Base-by-base conservation (phyloP, 352 stramenopile genomes). In the Pythium chondricola region DNA sequence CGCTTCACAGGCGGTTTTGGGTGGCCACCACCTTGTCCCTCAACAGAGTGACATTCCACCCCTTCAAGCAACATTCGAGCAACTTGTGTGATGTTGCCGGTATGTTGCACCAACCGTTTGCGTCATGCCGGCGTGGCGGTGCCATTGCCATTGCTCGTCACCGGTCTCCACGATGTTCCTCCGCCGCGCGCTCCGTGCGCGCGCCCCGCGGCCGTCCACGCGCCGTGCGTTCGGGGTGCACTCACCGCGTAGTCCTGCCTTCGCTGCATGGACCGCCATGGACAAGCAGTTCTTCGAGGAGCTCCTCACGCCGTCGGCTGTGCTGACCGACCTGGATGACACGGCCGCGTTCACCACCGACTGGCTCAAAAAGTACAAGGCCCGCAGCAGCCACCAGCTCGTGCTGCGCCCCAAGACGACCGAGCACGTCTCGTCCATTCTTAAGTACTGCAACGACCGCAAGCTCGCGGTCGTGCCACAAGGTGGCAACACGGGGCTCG, bases 401-500 rank as follows among this genome's bases (percentile, higher is more conserved):
- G 88, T 95, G 51, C 67, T 96, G n/a, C 82, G 83, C 26, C 90
- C 90, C 32, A 76, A 85, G 51, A 95, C 71, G 7, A 96, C 85
- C 1, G 74, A 88, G 33, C 68, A 97, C 47, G 83, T 97, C 27
- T 84, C 82, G 1, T 61, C 67, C 16, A 75, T 99, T 20, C 72
- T 99, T 30, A 67, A 76, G 54, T 96, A 98, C 67, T 98, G 95
- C 67, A 80, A 97, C 63, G 61, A 90, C 24, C 69, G 84, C 33
- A 59, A 68, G 7, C 64, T 99, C 25, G 62, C 87, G 0, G 79
- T 99, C 9, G 93, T 98, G 17, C 90, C 95, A 5, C 96, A 98
- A 62, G 95, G 88, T 47, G 96, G 96, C 39, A 99, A 99, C 67
- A 99, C 96, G 20, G 90, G 94, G 1, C 75, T 99, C n/a, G 96